Evolutionary conservation across 768 basidiomycete species (phyloP).

Genomic region (Termitomyces sp.): DNA sequence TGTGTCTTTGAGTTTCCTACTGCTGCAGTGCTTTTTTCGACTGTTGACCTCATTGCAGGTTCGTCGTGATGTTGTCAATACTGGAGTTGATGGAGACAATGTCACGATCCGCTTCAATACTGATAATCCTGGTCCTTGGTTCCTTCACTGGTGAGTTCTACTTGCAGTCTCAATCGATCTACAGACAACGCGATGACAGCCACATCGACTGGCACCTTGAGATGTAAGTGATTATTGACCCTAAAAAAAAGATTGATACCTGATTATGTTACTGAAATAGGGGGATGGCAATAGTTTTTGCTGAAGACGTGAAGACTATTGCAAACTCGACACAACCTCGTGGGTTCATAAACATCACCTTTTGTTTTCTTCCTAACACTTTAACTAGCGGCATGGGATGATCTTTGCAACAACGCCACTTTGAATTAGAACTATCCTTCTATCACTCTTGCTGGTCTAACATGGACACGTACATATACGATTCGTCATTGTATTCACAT

Average conservation of each 20-base stretch:
- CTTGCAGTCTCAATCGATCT: background rate
- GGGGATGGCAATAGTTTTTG: constrained; percentile 26
- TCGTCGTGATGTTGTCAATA: constrained; percentile 19
- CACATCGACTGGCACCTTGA: constrained; percentile 7
- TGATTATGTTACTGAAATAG: background rate
- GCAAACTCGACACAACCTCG: background rate
- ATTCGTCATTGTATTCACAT: too few species aligned
- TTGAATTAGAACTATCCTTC: background rate
- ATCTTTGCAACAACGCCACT: background rate
- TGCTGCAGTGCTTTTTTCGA: background rate
- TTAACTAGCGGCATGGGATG: background rate
- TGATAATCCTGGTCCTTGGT: constrained; percentile 30
- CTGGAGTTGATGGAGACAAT: constrained; percentile 9
- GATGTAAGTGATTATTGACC: background rate
- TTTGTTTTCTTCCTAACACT: background rate
- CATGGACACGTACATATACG: background rate
- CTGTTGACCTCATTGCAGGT: background rate
- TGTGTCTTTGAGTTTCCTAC: too few species aligned
- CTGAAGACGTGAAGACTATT: constrained; percentile 18
- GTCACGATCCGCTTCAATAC: constrained; percentile 35
- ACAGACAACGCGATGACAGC: background rate
- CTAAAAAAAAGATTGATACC: background rate
- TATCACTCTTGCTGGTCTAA: background rate
- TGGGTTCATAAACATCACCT: background rate
- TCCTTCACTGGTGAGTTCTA: background rate